Evolutionary conservation across 495 filamentous ascomycete genomes (phyloP).

Genomic region (Filosporella fistucella): DNA sequence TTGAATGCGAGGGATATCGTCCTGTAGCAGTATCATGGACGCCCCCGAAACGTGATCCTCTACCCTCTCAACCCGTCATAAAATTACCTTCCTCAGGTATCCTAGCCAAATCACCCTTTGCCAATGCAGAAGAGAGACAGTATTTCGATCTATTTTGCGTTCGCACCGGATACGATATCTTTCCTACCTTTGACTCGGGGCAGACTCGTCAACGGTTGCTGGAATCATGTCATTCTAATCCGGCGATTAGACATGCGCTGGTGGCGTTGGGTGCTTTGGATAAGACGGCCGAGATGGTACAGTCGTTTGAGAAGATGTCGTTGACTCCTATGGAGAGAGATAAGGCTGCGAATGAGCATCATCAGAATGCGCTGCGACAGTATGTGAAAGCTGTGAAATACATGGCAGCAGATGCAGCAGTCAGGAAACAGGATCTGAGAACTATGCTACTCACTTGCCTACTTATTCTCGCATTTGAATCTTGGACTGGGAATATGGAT

Average conservation of each 20-base stretch:
- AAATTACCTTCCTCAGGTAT: not conserved
- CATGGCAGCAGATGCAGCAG: slow-evolving; percentile 11
- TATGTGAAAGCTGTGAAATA: slow-evolving; percentile 14
- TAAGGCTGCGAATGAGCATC: slow-evolving; percentile 9
- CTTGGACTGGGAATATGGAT: slow-evolving; percentile 14
- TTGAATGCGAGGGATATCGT: slow-evolving; percentile 46
- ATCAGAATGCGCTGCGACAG: slow-evolving; percentile 12
- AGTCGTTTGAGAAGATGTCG: slow-evolving; percentile 11
- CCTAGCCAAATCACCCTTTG: slow-evolving; percentile 8
- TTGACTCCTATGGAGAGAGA: slow-evolving; percentile 8
- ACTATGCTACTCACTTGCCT: slow-evolving; percentile 14
- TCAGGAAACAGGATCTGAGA: slow-evolving; percentile 6
- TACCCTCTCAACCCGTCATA: not conserved
- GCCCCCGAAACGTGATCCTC: not conserved
- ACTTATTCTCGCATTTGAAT: slow-evolving; percentile 12
- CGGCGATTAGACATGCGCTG: slow-evolving; percentile 57
- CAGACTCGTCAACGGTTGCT: slow-evolving; percentile 52
- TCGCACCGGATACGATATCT: slow-evolving; percentile 49
- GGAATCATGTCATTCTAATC: slow-evolving; percentile 52
- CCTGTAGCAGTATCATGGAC: not conserved
- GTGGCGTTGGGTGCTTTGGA: slow-evolving; percentile 59
- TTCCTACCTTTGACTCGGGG: slow-evolving; percentile 54
- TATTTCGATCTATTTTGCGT: slow-evolving; percentile 55
- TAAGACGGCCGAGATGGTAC: slow-evolving; percentile 32
- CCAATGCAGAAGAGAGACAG: slow-evolving; percentile 36